Conservation (phyloP, 1,284 basidiomycete genomes). For the Cryptococcus jaspeensis region DNA sequence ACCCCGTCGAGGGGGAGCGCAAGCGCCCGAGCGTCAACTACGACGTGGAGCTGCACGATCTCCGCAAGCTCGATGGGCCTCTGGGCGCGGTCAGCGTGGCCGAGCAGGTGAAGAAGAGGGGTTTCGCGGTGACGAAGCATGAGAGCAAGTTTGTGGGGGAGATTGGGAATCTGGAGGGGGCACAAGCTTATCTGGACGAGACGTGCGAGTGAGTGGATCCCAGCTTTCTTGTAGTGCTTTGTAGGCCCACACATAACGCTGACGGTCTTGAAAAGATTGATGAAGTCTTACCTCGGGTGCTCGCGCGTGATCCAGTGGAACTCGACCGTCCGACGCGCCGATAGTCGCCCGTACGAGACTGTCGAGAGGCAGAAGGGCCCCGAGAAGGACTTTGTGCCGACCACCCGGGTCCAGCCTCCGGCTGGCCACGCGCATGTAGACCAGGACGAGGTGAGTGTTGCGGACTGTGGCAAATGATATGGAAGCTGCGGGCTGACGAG, state of each 20-base stretch:
- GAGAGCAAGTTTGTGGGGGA: conserved; percentile 9
- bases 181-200: conserved; percentile 27
- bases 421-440: conserved; percentile 35
- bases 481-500: neutral
- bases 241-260: neutral
- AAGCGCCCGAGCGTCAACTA: neutral
- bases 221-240: neutral
- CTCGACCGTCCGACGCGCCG: conserved; percentile 18
- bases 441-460: conserved; percentile 27
- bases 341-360: conserved; percentile 4
- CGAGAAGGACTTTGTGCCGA: conserved; percentile 20
- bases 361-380: conserved; percentile 19
- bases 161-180: conserved; percentile 21
- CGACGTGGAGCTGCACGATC: neutral
- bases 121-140: conserved; percentile 26
- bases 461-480: no score
- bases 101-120: conserved; percentile 24
- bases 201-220: conserved; percentile 20
- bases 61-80: neutral
- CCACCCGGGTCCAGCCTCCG: conserved; percentile 17
- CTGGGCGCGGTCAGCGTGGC: neutral
- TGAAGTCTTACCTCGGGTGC: conserved; percentile 23
- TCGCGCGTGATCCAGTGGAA: conserved; percentile 34
- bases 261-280: conserved; percentile 12
- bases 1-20: neutral